phyloP scores from a whole-genome alignment of 2,329 filamentous ascomycete genomes.

The Helicocarpus griseus region DNA sequence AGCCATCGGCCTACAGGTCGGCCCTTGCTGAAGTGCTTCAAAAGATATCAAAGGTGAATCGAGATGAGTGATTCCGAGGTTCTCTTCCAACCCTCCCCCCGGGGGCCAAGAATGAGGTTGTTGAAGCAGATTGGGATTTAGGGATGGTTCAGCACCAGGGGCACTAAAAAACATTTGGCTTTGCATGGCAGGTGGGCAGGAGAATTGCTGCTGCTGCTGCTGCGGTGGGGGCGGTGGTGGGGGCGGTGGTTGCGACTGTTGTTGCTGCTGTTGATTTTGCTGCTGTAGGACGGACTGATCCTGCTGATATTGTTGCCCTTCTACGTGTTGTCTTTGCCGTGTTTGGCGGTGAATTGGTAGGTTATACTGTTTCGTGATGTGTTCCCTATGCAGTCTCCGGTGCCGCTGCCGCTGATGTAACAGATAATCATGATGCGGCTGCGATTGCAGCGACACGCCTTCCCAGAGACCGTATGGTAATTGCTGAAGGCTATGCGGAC shows the following conservation, averaged over 20 bases:
- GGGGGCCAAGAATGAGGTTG: background rate
- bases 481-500: constrained; percentile 2
- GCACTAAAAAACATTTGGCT: background rate
- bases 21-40: too few species aligned
- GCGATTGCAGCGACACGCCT: background rate
- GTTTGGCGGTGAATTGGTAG: too few species aligned
- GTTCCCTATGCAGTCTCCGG: too few species aligned
- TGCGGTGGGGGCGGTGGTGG: background rate
- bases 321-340: too few species aligned
- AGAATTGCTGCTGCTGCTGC: background rate
- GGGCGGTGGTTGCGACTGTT: background rate
- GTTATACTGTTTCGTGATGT: too few species aligned
- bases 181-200: background rate
- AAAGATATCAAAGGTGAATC: background rate
- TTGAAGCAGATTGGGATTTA: background rate
- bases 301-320: background rate
- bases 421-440: too few species aligned
- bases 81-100: background rate
- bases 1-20: too few species aligned
- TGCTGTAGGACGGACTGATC: background rate
- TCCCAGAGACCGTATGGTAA: background rate
- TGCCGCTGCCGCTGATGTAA: too few species aligned
- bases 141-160: background rate
- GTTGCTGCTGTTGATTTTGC: background rate
- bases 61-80: background rate